Evolutionary conservation across 1,284 basidiomycete genomes (phyloP).

Genomic region (Trichosporon coremiiforme): DNA sequence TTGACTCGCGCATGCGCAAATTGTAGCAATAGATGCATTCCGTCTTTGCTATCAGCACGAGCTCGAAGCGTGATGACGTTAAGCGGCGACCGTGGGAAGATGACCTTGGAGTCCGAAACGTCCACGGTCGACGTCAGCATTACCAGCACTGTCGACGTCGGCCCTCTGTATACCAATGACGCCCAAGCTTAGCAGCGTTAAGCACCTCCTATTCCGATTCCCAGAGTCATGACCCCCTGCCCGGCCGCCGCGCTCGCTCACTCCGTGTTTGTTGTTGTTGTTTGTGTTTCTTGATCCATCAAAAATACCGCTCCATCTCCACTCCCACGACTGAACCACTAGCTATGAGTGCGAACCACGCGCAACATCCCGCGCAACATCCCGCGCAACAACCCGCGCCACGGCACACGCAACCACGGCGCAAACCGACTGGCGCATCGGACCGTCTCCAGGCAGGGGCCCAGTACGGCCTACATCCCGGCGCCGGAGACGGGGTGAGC

Average conservation of each 20-base stretch:
- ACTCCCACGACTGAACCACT: background rate
- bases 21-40: too few relatives aligned
- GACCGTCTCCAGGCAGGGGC: background rate
- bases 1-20: too few relatives aligned
- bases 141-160: background rate
- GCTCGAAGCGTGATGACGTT: too few relatives aligned
- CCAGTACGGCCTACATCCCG: background rate
- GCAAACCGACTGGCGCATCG: conserved; percentile 9
- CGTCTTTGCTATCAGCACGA: too few relatives aligned
- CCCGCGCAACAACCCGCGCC: too few relatives aligned
- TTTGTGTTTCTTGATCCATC: background rate
- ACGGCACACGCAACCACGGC: background rate
- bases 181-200: background rate
- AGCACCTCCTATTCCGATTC: background rate
- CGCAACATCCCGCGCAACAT: background rate
- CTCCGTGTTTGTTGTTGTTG: background rate
- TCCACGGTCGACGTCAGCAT: background rate
- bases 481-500: background rate
- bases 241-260: too few relatives aligned
- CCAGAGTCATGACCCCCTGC: too few relatives aligned
- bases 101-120: background rate
- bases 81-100: background rate
- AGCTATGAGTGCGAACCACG: background rate
- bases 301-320: background rate
- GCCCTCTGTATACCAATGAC: background rate